Conservation (phyloP, 257 asterid genomes). For the Solanum clarkiae region DNA sequence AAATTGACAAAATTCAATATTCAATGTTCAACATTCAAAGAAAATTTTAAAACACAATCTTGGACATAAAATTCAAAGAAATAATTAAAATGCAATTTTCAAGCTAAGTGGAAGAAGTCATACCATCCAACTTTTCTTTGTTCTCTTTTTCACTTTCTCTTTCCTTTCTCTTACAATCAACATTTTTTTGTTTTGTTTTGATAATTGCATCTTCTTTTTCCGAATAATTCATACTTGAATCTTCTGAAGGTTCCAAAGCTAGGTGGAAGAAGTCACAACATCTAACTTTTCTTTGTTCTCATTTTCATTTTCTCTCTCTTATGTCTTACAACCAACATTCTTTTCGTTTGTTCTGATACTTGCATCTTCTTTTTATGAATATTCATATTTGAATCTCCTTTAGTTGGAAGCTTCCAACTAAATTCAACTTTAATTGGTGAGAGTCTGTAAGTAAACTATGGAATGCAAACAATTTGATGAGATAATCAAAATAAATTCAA, state of each 20-base stretch:
- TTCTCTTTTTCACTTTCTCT: background rate
- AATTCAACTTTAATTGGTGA: background rate
- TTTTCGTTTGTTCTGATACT: too few relatives aligned
- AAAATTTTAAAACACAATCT: background rate
- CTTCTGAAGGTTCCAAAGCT: too few relatives aligned
- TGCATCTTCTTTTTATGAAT: too few relatives aligned
- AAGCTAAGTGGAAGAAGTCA: background rate
- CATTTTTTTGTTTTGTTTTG: background rate
- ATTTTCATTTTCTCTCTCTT: too few relatives aligned
- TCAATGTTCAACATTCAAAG: background rate
- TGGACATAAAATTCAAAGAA: background rate
- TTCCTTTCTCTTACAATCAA: background rate
- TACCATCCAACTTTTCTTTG: background rate
- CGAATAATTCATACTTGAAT: too few relatives aligned
- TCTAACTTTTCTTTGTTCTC: too few relatives aligned
- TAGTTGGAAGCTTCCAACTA: background rate
- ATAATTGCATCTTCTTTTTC: background rate
- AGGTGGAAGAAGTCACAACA: too few relatives aligned
- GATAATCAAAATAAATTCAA: background rate
- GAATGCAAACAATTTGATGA: background rate
- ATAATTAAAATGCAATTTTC: too few relatives aligned
- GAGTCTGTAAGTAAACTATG: background rate
- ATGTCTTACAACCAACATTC: too few relatives aligned
- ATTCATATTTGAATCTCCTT: background rate
- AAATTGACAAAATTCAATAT: background rate